These are phyloP conservation scores for Dothidotthia symphoricarpi DNA, from an alignment of 2,329 filamentous ascomycete genomes.

Conservation along the genomic window DNA sequence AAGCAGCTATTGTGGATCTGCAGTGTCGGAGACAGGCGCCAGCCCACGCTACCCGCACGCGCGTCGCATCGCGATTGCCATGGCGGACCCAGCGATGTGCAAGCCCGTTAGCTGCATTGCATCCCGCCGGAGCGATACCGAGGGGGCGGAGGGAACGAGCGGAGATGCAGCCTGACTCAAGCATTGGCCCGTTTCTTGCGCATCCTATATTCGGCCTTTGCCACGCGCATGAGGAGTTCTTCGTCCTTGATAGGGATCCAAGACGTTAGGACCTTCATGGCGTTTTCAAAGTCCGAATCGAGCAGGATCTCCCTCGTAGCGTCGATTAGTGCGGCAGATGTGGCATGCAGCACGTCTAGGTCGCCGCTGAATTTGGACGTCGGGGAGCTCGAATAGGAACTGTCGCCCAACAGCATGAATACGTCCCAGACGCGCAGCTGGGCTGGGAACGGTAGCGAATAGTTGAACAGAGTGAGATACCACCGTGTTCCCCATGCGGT, in stretches of 20 bases:
- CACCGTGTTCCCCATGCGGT: constrained; percentile 95
- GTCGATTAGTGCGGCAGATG: constrained; percentile 84
- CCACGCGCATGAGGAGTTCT: constrained; percentile 87
- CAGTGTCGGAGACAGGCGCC: too few relatives aligned
- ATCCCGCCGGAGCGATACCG: too few relatives aligned
- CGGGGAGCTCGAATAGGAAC: constrained; percentile 46
- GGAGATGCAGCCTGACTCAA: constrained; percentile 18
- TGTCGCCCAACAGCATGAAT: constrained; percentile 88
- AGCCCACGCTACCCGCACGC: too few relatives aligned
- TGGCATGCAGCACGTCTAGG: constrained; percentile 85
- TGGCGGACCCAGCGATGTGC: too few relatives aligned
- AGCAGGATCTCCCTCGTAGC: constrained; percentile 84
- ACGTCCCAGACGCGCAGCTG: constrained; percentile 97
- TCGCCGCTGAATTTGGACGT: constrained; percentile 54
- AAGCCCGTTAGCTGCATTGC: too few relatives aligned
- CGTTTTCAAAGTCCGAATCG: constrained; percentile 93
- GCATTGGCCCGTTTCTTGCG: constrained; percentile 52
- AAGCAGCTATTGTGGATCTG: too few relatives aligned
- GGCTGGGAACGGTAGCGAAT: constrained; percentile 89
- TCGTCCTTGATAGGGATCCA: constrained; percentile 95
- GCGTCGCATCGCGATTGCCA: neutral
- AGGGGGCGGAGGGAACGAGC: constrained; percentile 3
- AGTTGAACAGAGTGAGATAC: constrained; percentile 97
- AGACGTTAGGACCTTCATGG: constrained; percentile 93
- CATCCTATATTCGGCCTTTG: constrained; percentile 81